These are phyloP conservation scores for Fusarium setosum DNA, from an alignment of 2,329 filamentous ascomycete species.

Conservation along the genomic window DNA sequence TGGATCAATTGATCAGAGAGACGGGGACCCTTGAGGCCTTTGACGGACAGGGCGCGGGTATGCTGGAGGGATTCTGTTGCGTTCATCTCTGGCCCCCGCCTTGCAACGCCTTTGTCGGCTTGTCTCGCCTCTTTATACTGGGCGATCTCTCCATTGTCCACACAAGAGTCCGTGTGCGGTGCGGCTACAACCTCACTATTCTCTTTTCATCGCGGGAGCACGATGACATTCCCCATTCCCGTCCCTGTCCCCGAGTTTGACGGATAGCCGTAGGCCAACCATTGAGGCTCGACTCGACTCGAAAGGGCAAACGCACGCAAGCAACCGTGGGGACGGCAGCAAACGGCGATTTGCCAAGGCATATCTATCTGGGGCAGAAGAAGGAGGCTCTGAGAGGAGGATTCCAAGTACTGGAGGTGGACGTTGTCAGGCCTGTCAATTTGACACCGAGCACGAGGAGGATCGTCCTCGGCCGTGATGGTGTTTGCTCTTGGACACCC, in stretches of 20 bases:
- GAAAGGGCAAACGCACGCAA: constrained; percentile 38
- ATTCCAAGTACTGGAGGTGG: background rate
- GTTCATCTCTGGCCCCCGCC: constrained; percentile 14
- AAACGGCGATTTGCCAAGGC: constrained; percentile 8
- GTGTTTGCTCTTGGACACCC: background rate
- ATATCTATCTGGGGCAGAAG: background rate
- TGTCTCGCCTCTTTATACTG: constrained; percentile 13
- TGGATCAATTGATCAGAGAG: constrained; percentile 33
- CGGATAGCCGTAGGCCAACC: constrained; percentile 37
- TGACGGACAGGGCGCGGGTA: constrained; percentile 14
- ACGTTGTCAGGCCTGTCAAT: background rate
- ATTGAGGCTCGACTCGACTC: constrained; percentile 21
- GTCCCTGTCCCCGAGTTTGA: constrained; percentile 35
- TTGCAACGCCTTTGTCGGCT: constrained; percentile 5
- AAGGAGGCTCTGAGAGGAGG: background rate
- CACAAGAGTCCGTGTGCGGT: constrained; percentile 40
- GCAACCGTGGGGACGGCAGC: constrained; percentile 21
- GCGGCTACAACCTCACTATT: constrained; percentile 43
- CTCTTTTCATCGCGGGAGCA: constrained; percentile 40
- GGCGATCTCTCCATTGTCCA: constrained; percentile 38
- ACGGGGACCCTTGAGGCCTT: constrained; percentile 24
- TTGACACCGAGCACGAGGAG: background rate
- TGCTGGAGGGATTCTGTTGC: background rate
- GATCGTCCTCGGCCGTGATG: background rate
- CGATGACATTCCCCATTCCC: constrained; percentile 37